Evolutionary conservation across 2,329 filamentous ascomycete genomes (phyloP).

Genomic region (Monosporascus ibericus): DNA sequence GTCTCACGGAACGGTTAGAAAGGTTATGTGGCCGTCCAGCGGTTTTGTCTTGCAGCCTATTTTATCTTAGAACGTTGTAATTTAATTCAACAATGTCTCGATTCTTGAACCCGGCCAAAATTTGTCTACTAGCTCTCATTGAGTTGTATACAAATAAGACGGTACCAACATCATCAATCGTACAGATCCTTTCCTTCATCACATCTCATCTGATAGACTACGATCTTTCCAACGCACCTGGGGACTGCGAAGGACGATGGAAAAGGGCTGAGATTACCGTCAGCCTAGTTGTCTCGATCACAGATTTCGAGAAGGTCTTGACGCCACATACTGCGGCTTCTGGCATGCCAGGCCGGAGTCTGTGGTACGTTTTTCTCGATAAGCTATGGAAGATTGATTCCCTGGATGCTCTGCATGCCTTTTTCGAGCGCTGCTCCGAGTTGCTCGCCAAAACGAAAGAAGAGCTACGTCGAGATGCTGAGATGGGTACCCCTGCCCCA

Average conservation of each 20-base stretch:
- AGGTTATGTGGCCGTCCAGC: background rate
- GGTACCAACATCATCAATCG: slow-evolving; percentile 62
- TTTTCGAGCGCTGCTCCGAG: slow-evolving; percentile 57
- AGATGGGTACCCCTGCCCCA: slow-evolving; percentile 43
- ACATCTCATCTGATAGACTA: slow-evolving; percentile 60
- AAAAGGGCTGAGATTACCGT: slow-evolving; percentile 43
- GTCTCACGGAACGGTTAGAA: too few relatives aligned
- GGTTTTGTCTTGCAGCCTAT: background rate
- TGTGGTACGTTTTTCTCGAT: slow-evolving; percentile 82
- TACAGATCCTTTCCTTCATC: slow-evolving; percentile 74
- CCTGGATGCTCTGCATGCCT: slow-evolving; percentile 70
- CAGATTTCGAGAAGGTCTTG: slow-evolving; percentile 55
- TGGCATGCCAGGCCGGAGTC: slow-evolving; percentile 64
- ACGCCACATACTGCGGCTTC: slow-evolving; percentile 43
- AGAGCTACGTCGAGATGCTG: slow-evolving; percentile 49
- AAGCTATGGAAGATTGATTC: slow-evolving; percentile 81
- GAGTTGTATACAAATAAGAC: slow-evolving; percentile 72
- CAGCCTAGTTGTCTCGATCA: slow-evolving; percentile 47
- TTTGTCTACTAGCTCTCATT: slow-evolving; percentile 74
- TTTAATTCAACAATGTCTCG: slow-evolving; percentile 54
- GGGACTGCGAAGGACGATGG: slow-evolving; percentile 34
- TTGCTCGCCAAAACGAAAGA: slow-evolving; percentile 59
- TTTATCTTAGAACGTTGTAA: background rate
- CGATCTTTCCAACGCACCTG: slow-evolving; percentile 27
- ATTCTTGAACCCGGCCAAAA: slow-evolving; percentile 83